These are phyloP conservation scores for Cytospora leucostoma DNA, from an alignment of 2,329 filamentous ascomycete genomes.

Conservation along the genomic window DNA sequence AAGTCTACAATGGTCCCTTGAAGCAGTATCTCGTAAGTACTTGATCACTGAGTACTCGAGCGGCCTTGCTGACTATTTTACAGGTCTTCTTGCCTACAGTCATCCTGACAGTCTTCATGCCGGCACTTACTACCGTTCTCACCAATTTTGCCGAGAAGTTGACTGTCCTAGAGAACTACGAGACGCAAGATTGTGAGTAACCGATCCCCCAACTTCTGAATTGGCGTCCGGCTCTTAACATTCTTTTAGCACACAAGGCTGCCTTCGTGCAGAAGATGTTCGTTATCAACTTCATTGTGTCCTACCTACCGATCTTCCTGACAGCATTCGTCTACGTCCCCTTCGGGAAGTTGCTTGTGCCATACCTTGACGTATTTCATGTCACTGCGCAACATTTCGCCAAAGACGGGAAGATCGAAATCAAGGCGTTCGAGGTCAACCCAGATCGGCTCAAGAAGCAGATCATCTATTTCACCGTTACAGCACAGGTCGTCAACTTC, in stretches of 20 bases:
- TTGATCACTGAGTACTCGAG: neutral
- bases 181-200: conserved; percentile 68
- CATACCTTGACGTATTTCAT: conserved; percentile 82
- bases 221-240: conserved; percentile 25
- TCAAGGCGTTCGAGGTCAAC: conserved; percentile 75
- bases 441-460: conserved; percentile 81
- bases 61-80: conserved; percentile 19
- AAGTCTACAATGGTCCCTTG: conserved; percentile 87
- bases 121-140: conserved; percentile 73
- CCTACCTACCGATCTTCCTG: conserved; percentile 87
- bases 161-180: conserved; percentile 88
- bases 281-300: conserved; percentile 94
- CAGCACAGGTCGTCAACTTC: conserved; percentile 87
- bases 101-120: conserved; percentile 79
- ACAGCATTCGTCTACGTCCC: conserved; percentile 95
- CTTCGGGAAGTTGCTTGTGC: conserved; percentile 80
- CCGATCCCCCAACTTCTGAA: neutral
- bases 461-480: conserved; percentile 95
- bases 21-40: conserved; percentile 75
- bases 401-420: conserved; percentile 70
- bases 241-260: conserved; percentile 66
- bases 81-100: conserved; percentile 86
- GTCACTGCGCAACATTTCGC: conserved; percentile 73
- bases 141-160: conserved; percentile 75
- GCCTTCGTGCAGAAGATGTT: conserved; percentile 92